Evolutionary conservation across 225 moss, liverwort and hornwort genomes (phyloP).

Genomic region (Marchantia polymorpha): DNA sequence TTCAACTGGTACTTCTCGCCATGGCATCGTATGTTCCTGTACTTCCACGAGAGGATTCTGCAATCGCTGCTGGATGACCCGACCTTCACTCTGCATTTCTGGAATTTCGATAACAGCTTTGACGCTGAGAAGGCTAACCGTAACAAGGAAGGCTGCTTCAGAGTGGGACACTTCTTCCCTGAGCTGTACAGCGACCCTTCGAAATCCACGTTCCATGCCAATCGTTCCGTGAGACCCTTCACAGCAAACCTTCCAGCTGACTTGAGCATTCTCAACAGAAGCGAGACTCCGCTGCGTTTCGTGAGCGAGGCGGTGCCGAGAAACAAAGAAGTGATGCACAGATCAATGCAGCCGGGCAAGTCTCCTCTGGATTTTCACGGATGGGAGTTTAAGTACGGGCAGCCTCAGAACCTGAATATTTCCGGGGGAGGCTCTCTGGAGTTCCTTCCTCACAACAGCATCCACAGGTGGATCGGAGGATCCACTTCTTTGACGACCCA

Average conservation of each 20-base stretch:
- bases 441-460: background rate
- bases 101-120: slow-evolving; percentile 55
- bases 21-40: slow-evolving; percentile 48
- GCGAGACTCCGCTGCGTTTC: background rate
- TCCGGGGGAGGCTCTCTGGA: background rate
- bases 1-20: slow-evolving; percentile 48
- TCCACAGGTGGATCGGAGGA: background rate
- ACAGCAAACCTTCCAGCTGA: background rate
- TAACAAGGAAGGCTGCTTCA: background rate
- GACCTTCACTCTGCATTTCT: slow-evolving; percentile 46
- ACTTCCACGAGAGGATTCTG: slow-evolving; percentile 53
- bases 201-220: background rate
- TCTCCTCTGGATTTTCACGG: background rate
- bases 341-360: background rate
- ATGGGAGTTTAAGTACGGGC: background rate
- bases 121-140: slow-evolving; percentile 1
- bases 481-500: no score
- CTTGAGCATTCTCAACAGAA: background rate
- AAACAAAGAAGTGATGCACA: background rate
- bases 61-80: slow-evolving; percentile 45
- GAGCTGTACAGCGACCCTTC: background rate
- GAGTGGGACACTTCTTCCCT: background rate
- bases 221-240: background rate
- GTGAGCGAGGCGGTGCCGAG: background rate
- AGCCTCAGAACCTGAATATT: background rate